A percentile compares a stretch with the other conserved stretches of the same genome.
Evolutionary conservation across 2,329 filamentous ascomycete genomes (phyloP).

Genomic region (Pseudogymnoascus sp.): DNA sequence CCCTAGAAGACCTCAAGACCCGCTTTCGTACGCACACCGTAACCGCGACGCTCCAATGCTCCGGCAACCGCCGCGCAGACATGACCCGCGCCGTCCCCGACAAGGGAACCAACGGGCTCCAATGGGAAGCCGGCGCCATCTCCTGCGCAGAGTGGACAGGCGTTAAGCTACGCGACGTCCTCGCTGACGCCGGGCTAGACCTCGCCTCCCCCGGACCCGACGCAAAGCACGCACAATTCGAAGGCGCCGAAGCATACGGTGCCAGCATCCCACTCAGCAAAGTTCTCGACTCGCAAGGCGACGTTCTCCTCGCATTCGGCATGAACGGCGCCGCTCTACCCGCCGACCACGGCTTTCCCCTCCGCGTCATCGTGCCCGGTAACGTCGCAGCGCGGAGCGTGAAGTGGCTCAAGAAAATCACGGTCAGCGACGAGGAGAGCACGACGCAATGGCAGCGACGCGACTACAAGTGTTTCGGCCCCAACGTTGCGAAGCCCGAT

Average conservation of each 20-base stretch:
- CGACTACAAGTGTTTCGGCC: constrained; percentile 64
- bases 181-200: constrained; percentile 47
- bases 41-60: constrained; percentile 52
- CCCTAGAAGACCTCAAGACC: constrained; percentile 45
- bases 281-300: constrained; percentile 51
- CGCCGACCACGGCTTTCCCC: constrained; percentile 55
- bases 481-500: constrained; percentile 52
- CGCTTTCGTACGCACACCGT: constrained; percentile 45
- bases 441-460: constrained; percentile 51
- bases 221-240: constrained; percentile 18
- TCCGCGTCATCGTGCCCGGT: constrained; percentile 54
- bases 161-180: constrained; percentile 47
- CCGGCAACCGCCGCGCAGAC: constrained; percentile 51
- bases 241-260: constrained; percentile 18
- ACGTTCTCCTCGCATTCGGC: constrained; percentile 55
- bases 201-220: constrained; percentile 15
- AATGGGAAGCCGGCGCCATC: constrained; percentile 54
- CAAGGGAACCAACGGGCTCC: constrained; percentile 47
- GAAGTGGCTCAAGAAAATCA: constrained; percentile 59
- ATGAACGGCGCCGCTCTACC: constrained; percentile 58
- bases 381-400: constrained; percentile 58
- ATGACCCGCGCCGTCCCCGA: constrained; percentile 43
- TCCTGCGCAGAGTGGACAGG: constrained; percentile 54
- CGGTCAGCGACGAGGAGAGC: constrained; percentile 57
- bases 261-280: constrained; percentile 49